phyloP scores from a whole-genome alignment of 1,284 basidiomycete genomes.

The Paramarasmius palmivorus region DNA sequence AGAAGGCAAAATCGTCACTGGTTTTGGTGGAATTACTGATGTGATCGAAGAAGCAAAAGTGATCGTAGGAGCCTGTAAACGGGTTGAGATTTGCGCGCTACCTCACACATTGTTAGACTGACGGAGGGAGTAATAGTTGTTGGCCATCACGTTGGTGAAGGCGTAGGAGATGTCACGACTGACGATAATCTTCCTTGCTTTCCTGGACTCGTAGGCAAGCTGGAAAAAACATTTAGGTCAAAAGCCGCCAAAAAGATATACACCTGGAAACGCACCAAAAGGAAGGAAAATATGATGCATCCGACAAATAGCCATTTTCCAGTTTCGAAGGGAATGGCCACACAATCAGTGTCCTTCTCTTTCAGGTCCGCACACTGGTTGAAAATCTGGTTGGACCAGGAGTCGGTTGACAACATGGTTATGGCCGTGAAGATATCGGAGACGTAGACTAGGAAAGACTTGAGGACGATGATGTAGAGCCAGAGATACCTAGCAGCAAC shows the following conservation, averaged over 20 bases:
- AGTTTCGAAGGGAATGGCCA: slow-evolving; percentile 86
- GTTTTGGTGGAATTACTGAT: slow-evolving; percentile 95
- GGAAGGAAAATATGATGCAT: slow-evolving; percentile 97
- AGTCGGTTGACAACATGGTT: slow-evolving; percentile 91
- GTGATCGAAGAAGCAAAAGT: slow-evolving; percentile 97
- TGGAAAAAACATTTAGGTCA: slow-evolving; percentile 26
- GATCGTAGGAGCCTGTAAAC: slow-evolving; percentile 82
- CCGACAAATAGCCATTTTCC: slow-evolving; percentile 97
- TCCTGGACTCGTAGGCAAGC: slow-evolving; percentile 91
- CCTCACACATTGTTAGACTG: slow-evolving; percentile 31
- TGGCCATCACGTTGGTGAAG: slow-evolving; percentile 96
- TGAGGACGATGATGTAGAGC: slow-evolving; percentile 90
- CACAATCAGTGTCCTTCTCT: slow-evolving; percentile 57
- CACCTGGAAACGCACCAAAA: slow-evolving; percentile 69
- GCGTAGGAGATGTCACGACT: slow-evolving; percentile 96
- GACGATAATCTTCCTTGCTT: slow-evolving; percentile 90
- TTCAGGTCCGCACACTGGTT: slow-evolving; percentile 57
- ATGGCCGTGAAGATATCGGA: slow-evolving; percentile 98
- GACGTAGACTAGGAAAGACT: slow-evolving; percentile 93
- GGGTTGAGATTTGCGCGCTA: slow-evolving; percentile 2
- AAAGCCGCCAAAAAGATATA: slow-evolving; percentile 3
- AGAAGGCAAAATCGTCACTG: slow-evolving; percentile 97
- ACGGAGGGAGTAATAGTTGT: slow-evolving; percentile 93
- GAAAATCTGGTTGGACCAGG: slow-evolving; percentile 92
- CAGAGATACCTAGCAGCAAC: slow-evolving; percentile 73